Evolutionary conservation across 495 filamentous ascomycete species (phyloP), one percentile per base, ranked within the genome.

Genomic region (Xylaria castorea): DNA sequence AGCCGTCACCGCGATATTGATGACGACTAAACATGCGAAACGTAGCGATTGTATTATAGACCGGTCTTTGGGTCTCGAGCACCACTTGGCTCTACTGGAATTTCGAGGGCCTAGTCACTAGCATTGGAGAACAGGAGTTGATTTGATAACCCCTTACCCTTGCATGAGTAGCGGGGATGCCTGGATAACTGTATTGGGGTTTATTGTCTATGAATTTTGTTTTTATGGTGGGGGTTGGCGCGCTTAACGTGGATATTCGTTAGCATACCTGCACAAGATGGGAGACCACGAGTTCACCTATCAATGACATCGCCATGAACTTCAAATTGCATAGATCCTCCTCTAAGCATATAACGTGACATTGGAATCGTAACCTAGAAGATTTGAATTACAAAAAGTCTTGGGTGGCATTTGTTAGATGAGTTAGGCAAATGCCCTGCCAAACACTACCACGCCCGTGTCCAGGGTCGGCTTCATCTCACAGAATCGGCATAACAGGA

Each of bases 1-100:
- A 85, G 83, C 68, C 85, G 87, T 66, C 87, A 89, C 79, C 85
- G 83, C 64, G 87, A 88, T 64, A 74, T 89, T 46, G 87, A 89
- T 67, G 87, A 89, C 42, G 87, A 89, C 67, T 89, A 78, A 80
- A 74, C 50, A 7, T 18, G 22, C 30, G 50, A 40, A 67, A 46
- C 25, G 2, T 20, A 50, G 27, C 25, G 18, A 67, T 64, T 71
- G 12, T 71, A 67, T 64, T 67, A 74, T 73, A 72, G 63, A 66
- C 61, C 57, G 51, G 22, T 48, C 65, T 27, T 66, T 27, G 30
- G 34, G 51, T 60, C 40, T 61, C 5, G 30, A 51, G 50, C 63
- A 67, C 42, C 51, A 36, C 44, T 71, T 63, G 65, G 73, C 71
- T 73, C 51, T 44, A 72, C 67, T 65, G 70, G 40, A 51, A 64